phyloP scores from a whole-genome alignment of 164 flowering plant genomes.

The Cinnamomum chago region DNA sequence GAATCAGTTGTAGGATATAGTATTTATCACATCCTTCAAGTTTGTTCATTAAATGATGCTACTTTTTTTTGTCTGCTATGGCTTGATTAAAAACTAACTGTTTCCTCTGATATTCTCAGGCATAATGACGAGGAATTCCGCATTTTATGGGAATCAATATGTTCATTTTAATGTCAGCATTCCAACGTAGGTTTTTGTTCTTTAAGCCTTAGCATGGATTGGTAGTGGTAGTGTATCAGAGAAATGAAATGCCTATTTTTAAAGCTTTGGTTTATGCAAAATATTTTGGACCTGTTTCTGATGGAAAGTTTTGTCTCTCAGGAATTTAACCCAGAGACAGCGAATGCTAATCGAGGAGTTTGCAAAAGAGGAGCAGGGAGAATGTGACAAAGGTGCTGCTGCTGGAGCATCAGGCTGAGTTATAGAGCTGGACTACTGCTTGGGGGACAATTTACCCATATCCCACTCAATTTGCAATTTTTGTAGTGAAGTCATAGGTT shows the following conservation, averaged over 20 bases:
- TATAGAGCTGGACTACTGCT: too few species aligned
- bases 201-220: not conserved
- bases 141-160: conserved; percentile 73
- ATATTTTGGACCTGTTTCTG: not conserved
- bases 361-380: conserved; percentile 80
- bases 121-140: conserved; percentile 53
- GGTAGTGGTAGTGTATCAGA: not conserved
- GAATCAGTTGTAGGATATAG: not conserved
- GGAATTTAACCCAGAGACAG: conserved; percentile 77
- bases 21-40: not conserved
- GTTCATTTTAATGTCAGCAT: conserved; percentile 94
- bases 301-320: conserved; percentile 23
- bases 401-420: conserved; percentile 52
- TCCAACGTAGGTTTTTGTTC: conserved; percentile 58
- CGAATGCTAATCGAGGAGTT: conserved; percentile 81
- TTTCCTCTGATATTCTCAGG: conserved; percentile 37
- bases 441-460: not conserved
- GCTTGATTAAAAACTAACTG: not conserved
- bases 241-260: not conserved
- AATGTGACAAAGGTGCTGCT: conserved; percentile 47
- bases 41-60: not conserved
- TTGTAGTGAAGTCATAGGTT: conserved; percentile 5
- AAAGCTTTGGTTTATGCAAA: not conserved
- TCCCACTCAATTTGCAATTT: not conserved
- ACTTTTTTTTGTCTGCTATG: not conserved